Evolutionary conservation across 495 filamentous ascomycete species (phyloP).

Genomic region (Eremomyces bilateralis): DNA sequence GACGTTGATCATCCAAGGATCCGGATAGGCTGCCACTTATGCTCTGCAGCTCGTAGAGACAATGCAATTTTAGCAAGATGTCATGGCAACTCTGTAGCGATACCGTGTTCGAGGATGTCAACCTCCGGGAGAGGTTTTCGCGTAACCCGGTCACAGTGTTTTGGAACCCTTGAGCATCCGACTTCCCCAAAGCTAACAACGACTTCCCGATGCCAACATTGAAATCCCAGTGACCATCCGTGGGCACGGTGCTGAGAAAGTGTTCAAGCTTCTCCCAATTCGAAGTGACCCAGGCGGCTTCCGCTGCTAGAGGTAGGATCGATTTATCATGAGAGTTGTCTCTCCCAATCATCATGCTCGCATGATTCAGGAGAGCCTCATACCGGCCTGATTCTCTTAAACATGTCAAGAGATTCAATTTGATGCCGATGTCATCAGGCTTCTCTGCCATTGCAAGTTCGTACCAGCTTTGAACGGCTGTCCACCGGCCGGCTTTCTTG

Average conservation of each 20-base stretch:
- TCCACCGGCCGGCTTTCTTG: constrained; percentile 84
- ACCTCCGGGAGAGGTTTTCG: constrained; percentile 43
- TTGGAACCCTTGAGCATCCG: constrained; percentile 30
- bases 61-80: constrained; percentile 61
- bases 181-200: constrained; percentile 39
- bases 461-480: constrained; percentile 96
- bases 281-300: constrained; percentile 76
- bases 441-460: constrained; percentile 63
- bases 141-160: constrained; percentile 39
- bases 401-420: constrained; percentile 68
- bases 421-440: constrained; percentile 52
- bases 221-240: constrained; percentile 41
- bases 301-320: constrained; percentile 71
- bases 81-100: constrained; percentile 71
- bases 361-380: constrained; percentile 65
- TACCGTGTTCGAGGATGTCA: constrained; percentile 50
- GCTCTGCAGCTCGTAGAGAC: constrained; percentile 65
- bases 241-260: constrained; percentile 31
- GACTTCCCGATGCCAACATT: constrained; percentile 59
- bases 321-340: no score
- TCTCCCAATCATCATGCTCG: no score
- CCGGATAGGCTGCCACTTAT: constrained; percentile 32
- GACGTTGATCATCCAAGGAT: constrained; percentile 21
- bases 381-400: constrained; percentile 83
- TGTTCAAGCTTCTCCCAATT: constrained; percentile 55